These are phyloP conservation scores for Trametes versicolor DNA, from an alignment of 1,284 basidiomycete species.

Conservation along the genomic window DNA sequence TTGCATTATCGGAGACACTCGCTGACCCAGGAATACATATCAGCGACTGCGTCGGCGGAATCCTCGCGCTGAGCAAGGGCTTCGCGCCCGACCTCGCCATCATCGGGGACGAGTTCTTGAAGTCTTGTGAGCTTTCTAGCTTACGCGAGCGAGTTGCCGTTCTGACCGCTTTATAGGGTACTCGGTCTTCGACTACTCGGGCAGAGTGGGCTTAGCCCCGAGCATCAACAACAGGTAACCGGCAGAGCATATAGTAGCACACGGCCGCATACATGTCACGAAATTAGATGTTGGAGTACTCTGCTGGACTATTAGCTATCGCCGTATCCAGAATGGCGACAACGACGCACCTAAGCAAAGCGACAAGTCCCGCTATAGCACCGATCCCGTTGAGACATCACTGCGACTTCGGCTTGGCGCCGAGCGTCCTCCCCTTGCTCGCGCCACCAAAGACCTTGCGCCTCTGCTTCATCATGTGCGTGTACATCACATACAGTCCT, in stretches of 20 bases:
- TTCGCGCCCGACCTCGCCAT: conserved; percentile 67
- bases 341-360: conserved; percentile 14
- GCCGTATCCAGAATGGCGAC: too few species aligned
- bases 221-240: conserved; percentile 59
- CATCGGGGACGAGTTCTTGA: conserved; percentile 78
- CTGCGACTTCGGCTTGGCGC: conserved; percentile 44
- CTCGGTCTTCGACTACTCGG: conserved; percentile 66
- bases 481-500: conserved; percentile 90
- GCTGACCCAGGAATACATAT: too few species aligned
- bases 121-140: conserved; percentile 59
- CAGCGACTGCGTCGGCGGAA: conserved; percentile 72
- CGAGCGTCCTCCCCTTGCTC: conserved; percentile 37
- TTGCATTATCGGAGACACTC: neutral
- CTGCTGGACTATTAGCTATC: neutral
- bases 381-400: conserved; percentile 20
- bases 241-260: neutral
- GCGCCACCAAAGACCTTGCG: conserved; percentile 74
- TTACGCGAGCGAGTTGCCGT: neutral
- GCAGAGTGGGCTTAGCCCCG: conserved; percentile 66
- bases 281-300: conserved; percentile 10
- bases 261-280: neutral
- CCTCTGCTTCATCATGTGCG: conserved; percentile 89
- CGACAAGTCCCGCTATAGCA: neutral
- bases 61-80: conserved; percentile 61
- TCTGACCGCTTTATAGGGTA: conserved; percentile 54